Base-by-base conservation (phyloP, 768 basidiomycete genomes). In the Boletus subcaerulescens region DNA sequence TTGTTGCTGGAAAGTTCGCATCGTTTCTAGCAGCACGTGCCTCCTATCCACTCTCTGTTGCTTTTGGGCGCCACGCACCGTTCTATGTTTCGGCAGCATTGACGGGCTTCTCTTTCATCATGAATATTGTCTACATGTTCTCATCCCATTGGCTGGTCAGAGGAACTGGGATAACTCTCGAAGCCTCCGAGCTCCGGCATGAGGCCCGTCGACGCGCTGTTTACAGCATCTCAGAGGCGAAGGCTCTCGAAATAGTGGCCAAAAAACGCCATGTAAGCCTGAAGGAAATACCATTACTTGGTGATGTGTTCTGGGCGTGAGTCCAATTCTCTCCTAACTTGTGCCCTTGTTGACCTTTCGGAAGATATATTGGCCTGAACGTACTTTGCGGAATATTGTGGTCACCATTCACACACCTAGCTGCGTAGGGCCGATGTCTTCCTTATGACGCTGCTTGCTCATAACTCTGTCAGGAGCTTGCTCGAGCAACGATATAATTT, bases 301-400 rank as follows among this genome's bases (percentile, higher is more conserved):
- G 89, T 4, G 89, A 90, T 65, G 75, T 87, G 12, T 89, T 90
- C 59, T 90, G 87, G 88, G 84, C 82, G 83, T 87, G 68, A 73
- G 84, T 71, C 4, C 38, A 29, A 43, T 53, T 12, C 12, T 44
- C 40, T 26, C 11, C 41, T 15, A 50, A 26, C 4, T 13, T 24
- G 18, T 39, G 31, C 31, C 20, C 48, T 36, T 57, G 50, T 58
- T 53, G 56, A 60, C 18, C 31, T 26, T 7, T 50, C 26, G 26
- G 8, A 59, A 88, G 86, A 15, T 91, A 91, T 66, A 83, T 91
- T 53, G 84, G 78, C 3, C 63, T 89, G n/a, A 91, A 91, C 57
- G 67, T 91, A 13, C 72, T 91, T 15, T 92, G 86, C 56, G 89
- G 89, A 17, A 75, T 82, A 56, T 82, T 90, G 35, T 91, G 89